Conservation (phyloP, 768 basidiomycete species). For the Pleurotus djamor region DNA sequence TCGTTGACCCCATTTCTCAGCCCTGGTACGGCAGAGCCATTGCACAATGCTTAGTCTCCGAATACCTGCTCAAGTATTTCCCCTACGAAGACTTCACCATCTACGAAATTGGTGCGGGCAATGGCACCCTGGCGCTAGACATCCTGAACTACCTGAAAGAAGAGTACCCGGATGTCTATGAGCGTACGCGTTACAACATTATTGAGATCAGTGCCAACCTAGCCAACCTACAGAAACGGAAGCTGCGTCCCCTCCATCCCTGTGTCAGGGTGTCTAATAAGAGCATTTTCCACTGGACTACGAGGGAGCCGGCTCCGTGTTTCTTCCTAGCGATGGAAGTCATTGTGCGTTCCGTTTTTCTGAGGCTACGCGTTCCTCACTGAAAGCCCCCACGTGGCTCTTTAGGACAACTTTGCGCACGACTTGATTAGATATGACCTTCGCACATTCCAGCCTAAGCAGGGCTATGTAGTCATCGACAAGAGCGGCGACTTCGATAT, state of each 20-base stretch:
- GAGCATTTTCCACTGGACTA: conserved; percentile 86
- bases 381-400: not conserved
- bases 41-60: conserved; percentile 83
- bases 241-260: conserved; percentile 60
- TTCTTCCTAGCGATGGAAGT: conserved; percentile 96
- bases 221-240: conserved; percentile 66
- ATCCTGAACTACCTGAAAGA: conserved; percentile 79
- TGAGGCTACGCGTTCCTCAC: not conserved
- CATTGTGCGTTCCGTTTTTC: conserved; percentile 55
- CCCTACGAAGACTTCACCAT: conserved; percentile 95
- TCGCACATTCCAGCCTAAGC: conserved; percentile 75
- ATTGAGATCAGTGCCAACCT: conserved; percentile 90
- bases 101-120: conserved; percentile 98
- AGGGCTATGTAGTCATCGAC: conserved; percentile 81
- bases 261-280: conserved; percentile 69
- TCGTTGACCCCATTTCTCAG: conserved; percentile 35
- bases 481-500: conserved; percentile 79
- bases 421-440: conserved; percentile 92
- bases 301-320: conserved; percentile 76
- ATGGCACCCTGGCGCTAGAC: conserved; percentile 90
- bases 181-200: conserved; percentile 88
- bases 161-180: conserved; percentile 88
- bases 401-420: conserved; percentile 93
- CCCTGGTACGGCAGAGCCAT: conserved; percentile 94
- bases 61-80: conserved; percentile 93